phyloP scores from a whole-genome alignment of 345 rosid species.

The Crucihimalaya himalaica region DNA sequence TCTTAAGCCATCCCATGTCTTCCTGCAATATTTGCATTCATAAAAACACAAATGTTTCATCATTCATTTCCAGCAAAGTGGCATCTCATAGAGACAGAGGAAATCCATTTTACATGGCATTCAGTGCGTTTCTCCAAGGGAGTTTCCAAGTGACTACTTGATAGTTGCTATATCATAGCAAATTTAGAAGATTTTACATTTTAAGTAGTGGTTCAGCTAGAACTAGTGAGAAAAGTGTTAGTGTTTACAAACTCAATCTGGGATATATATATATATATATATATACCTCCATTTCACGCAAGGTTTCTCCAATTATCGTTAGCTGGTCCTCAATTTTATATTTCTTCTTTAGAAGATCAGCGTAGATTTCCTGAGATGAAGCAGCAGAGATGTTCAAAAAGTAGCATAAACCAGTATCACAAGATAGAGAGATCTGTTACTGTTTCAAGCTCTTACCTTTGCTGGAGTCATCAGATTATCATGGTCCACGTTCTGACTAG shows the following conservation, averaged over 20 bases:
- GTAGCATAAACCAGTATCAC: background rate
- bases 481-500: constrained; percentile 48
- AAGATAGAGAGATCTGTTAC: background rate
- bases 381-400: constrained; percentile 1
- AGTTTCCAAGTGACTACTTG: background rate
- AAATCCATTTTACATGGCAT: background rate
- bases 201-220: background rate
- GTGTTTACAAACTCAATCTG: background rate
- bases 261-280: constrained; percentile 38
- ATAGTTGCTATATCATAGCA: background rate
- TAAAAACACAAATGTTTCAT: background rate
- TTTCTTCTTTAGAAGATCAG: constrained; percentile 60
- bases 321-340: constrained; percentile 60
- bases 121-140: background rate
- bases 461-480: constrained; percentile 45
- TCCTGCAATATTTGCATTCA: constrained; percentile 50
- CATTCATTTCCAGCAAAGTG: background rate
- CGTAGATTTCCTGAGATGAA: constrained; percentile 54
- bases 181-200: background rate
- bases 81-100: background rate
- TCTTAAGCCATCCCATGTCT: constrained; percentile 49
- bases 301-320: constrained; percentile 47
- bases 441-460: constrained; percentile 47
- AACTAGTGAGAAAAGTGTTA: constrained; percentile 11
- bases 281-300: constrained; percentile 58